These are phyloP conservation scores for Cyberlindnera maritima DNA, from an alignment of 805 yeast species.

Conservation along the genomic window DNA sequence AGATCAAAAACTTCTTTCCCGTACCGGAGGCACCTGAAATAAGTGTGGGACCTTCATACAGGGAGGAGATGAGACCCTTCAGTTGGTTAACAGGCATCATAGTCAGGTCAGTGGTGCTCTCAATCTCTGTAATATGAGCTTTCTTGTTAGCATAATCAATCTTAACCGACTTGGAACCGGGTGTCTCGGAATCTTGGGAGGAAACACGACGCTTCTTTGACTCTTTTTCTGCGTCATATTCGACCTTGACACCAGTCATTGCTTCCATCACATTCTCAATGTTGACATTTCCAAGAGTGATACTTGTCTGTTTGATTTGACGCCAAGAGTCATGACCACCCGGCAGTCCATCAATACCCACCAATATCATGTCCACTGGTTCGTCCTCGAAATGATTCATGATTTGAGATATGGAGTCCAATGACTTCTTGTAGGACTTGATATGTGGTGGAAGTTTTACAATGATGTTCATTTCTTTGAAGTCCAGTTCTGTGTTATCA, in stretches of 20 bases:
- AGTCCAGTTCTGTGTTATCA: background rate
- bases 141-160: no score
- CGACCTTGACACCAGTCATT: background rate
- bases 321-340: no score
- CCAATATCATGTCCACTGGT: slow-evolving; percentile 25
- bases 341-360: slow-evolving; percentile 4
- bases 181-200: background rate
- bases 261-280: slow-evolving; percentile 4
- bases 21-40: slow-evolving; percentile 56
- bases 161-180: no score
- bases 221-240: background rate
- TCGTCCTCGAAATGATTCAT: slow-evolving; percentile 6
- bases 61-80: slow-evolving; percentile 22
- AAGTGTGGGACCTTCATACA: slow-evolving; percentile 39
- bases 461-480: slow-evolving; percentile 25
- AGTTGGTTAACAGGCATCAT: slow-evolving; percentile 3
- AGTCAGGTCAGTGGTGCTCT: background rate
- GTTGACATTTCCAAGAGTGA: background rate
- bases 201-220: slow-evolving; percentile 13
- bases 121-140: no score
- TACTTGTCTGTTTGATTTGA: background rate
- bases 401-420: slow-evolving; percentile 6
- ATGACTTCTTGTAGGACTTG: background rate
- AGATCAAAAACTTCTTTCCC: slow-evolving; percentile 39
- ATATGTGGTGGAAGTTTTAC: slow-evolving; percentile 22